phyloP scores from a whole-genome alignment of 1,284 basidiomycete genomes.

The Ustilago nuda region DNA sequence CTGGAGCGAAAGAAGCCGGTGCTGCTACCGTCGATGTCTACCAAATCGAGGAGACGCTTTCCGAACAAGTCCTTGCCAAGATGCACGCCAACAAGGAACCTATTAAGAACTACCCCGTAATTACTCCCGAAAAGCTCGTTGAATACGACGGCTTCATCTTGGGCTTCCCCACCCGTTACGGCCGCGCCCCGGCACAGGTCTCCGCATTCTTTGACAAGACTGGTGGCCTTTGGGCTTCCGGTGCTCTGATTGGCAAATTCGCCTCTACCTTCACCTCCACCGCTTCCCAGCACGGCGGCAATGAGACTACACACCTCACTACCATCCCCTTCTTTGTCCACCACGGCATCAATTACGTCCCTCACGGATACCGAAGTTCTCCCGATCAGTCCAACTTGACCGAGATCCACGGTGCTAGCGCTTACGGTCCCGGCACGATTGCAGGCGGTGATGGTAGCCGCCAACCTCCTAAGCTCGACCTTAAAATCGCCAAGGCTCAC shows the following conservation, averaged over 20 bases:
- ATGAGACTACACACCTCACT: constrained; percentile 59
- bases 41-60: constrained; percentile 85
- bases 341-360: constrained; percentile 59
- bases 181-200: constrained; percentile 73
- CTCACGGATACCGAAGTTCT: constrained; percentile 39
- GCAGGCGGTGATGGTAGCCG: constrained; percentile 53
- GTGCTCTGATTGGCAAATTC: constrained; percentile 82
- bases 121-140: constrained; percentile 77
- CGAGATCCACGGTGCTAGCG: constrained; percentile 43
- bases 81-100: constrained; percentile 76
- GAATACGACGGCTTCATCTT: constrained; percentile 73
- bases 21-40: constrained; percentile 77
- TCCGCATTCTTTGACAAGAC: constrained; percentile 78
- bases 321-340: constrained; percentile 60
- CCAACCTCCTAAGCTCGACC: constrained; percentile 48
- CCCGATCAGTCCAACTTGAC: constrained; percentile 36
- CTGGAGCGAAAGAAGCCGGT: constrained; percentile 78
- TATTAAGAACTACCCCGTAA: constrained; percentile 77
- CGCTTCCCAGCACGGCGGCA: constrained; percentile 72
- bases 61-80: constrained; percentile 79
- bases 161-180: constrained; percentile 73
- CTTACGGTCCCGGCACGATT: constrained; percentile 58
- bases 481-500: constrained; percentile 48
- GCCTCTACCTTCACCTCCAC: constrained; percentile 77
- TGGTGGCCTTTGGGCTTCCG: constrained; percentile 78